A percentile compares a stretch with the other conserved stretches of the same genome.
Conservation (phyloP, 306 rosid genomes). For the Pueraria montana region DNA sequence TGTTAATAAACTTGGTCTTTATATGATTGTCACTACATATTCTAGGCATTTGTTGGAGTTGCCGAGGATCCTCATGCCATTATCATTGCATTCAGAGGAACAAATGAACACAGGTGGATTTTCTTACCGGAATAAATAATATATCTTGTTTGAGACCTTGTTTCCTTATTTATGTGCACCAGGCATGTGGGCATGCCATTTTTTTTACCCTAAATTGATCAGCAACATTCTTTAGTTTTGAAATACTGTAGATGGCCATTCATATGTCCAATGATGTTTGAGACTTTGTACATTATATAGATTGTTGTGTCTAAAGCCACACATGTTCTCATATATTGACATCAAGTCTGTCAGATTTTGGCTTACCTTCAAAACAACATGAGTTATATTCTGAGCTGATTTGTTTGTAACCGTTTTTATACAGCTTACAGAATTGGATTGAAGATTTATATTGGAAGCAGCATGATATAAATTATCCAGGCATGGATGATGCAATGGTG, state of each 20-base stretch:
- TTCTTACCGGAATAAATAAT: conserved; percentile 21
- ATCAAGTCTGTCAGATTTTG: conserved; percentile 13
- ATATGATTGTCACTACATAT: conserved; percentile 39
- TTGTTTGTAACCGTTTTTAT: conserved; percentile 45
- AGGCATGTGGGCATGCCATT: conserved; percentile 42
- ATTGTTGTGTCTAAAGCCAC: conserved; percentile 22
- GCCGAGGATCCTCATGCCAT: conserved; percentile 81
- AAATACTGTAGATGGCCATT: conserved; percentile 21
- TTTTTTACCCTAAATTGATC: conserved; percentile 19
- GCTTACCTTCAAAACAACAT: conserved; percentile 31
- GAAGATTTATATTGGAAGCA: conserved; percentile 98
- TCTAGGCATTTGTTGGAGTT: conserved; percentile 91
- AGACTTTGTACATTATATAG: conserved; percentile 13
- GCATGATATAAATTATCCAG: conserved; percentile 88
- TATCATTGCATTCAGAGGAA: conserved; percentile 95
- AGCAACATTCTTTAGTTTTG: conserved; percentile 33
- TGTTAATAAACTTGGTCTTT: conserved; percentile 18
- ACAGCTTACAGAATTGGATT: conserved; percentile 96
- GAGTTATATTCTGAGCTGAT: conserved; percentile 39
- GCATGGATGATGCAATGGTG: conserved; percentile 96
- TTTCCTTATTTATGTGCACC: conserved; percentile 15
- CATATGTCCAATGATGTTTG: background rate
- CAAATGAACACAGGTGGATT: conserved; percentile 86
- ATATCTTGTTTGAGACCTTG: too few relatives aligned
- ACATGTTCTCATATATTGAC: background rate